phyloP scores from a whole-genome alignment of 441 rosid genomes.

The Corymbia citriodora region DNA sequence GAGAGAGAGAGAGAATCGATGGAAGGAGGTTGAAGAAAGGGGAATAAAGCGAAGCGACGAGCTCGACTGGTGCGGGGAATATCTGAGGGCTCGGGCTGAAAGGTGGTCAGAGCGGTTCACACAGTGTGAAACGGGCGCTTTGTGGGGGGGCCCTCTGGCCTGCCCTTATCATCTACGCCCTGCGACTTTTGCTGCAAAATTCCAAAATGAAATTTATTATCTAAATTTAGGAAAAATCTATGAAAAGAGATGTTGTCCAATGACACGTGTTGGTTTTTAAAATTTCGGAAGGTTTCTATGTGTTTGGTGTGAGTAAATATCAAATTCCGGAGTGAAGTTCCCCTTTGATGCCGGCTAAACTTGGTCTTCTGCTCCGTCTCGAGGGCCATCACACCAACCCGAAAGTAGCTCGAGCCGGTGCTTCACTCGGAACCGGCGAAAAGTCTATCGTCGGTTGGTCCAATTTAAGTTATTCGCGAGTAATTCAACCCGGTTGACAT shows the following conservation, averaged over 20 bases:
- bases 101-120: background rate
- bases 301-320: background rate
- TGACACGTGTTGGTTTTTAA: background rate
- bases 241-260: background rate
- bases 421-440: background rate
- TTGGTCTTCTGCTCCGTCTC: background rate
- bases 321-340: background rate
- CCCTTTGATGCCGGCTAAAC: background rate
- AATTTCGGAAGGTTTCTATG: background rate
- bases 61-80: background rate
- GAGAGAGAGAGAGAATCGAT: background rate
- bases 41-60: background rate
- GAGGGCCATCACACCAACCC: background rate
- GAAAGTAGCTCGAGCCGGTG: background rate
- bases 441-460: fast-evolving
- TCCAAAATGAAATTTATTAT: background rate
- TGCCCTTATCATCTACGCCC: background rate
- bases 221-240: background rate
- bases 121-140: background rate
- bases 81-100: background rate
- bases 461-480: background rate
- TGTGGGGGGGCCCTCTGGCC: background rate
- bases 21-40: background rate
- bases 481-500: background rate
- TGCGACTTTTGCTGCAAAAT: background rate